Conservation (phyloP, 2,329 filamentous ascomycete species). For the Phialophora chinensis region DNA sequence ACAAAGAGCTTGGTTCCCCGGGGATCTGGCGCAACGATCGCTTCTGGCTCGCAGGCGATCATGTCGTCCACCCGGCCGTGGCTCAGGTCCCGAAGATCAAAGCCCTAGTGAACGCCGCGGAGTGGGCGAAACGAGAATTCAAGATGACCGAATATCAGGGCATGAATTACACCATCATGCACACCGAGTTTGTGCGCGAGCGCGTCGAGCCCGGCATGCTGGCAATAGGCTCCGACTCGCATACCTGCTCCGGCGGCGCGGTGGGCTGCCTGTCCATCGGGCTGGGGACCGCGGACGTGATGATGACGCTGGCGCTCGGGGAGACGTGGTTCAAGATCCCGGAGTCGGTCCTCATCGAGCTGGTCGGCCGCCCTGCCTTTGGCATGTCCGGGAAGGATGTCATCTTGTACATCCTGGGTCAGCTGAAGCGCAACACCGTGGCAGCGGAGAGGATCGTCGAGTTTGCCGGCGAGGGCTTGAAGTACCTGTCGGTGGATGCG, state of each 20-base stretch:
- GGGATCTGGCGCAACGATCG: conserved; percentile 58
- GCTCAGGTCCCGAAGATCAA: conserved; percentile 47
- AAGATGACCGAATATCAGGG: conserved; percentile 55
- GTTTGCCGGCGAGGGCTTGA: conserved; percentile 51
- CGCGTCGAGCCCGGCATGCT: conserved; percentile 54
- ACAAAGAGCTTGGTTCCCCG: conserved; percentile 49
- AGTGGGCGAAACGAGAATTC: conserved; percentile 48
- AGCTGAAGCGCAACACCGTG: conserved; percentile 55
- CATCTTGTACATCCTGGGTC: conserved; percentile 53
- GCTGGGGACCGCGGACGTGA: conserved; percentile 54
- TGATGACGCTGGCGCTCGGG: conserved; percentile 53
- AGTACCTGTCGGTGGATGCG: conserved; percentile 51
- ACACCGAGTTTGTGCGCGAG: conserved; percentile 56
- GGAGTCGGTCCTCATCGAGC: conserved; percentile 50
- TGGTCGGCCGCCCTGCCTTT: conserved; percentile 46
- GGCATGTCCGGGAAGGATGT: conserved; percentile 56
- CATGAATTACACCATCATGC: conserved; percentile 53
- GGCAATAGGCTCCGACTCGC: conserved; percentile 54
- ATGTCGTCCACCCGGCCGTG: conserved; percentile 55
- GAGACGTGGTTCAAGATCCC: conserved; percentile 57
- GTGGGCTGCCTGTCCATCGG: conserved; percentile 54
- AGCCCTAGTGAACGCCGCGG: conserved; percentile 47
- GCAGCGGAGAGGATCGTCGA: conserved; percentile 55
- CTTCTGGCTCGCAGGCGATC: conserved; percentile 59
- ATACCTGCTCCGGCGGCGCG: conserved; percentile 55